Conservation (phyloP, 1,284 basidiomycete species). For the Naganishia liquefaciens region DNA sequence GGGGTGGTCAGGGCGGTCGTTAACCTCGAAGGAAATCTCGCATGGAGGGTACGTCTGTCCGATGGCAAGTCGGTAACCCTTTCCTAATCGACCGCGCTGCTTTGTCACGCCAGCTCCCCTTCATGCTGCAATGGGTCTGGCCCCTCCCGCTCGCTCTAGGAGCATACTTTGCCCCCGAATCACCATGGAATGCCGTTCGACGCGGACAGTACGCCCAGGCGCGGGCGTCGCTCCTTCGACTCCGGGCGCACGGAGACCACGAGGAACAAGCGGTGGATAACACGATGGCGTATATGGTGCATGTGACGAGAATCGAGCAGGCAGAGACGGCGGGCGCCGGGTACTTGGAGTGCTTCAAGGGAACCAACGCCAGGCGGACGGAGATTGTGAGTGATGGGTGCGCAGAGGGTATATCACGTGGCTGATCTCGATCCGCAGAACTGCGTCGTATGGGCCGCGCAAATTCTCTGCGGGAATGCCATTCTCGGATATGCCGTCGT, state of each 20-base stretch:
- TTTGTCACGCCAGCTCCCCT: slow-evolving; percentile 41
- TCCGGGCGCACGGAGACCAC: slow-evolving; percentile 30
- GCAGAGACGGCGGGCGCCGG: slow-evolving; percentile 40
- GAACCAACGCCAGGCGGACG: slow-evolving; percentile 52
- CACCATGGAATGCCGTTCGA: slow-evolving; percentile 45
- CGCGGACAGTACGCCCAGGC: slow-evolving; percentile 40
- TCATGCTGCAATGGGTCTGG: slow-evolving; percentile 50
- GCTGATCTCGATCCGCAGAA: slow-evolving; percentile 34
- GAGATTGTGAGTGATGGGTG: slow-evolving; percentile 42
- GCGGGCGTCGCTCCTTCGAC: slow-evolving; percentile 33
- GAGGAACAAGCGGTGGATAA: slow-evolving; percentile 39
- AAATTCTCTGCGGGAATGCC: slow-evolving; percentile 41
- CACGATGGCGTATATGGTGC: slow-evolving; percentile 48
- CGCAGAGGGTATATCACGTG: slow-evolving; percentile 13
- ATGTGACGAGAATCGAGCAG: slow-evolving; percentile 52
- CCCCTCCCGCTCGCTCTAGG: slow-evolving; percentile 36
- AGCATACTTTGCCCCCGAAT: slow-evolving; percentile 41
- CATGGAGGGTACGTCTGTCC: slow-evolving; percentile 37
- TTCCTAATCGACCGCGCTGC: too few relatives aligned
- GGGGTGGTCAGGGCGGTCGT: slow-evolving; percentile 47
- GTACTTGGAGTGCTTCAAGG: slow-evolving; percentile 53
- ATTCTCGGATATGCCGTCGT: slow-evolving; percentile 36
- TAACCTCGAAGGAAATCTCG: slow-evolving; percentile 36
- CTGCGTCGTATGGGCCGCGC: slow-evolving; percentile 40
- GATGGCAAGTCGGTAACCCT: not conserved